Conservation (phyloP, 805 yeast species). For the Kluyveromyces wickerhamii region DNA sequence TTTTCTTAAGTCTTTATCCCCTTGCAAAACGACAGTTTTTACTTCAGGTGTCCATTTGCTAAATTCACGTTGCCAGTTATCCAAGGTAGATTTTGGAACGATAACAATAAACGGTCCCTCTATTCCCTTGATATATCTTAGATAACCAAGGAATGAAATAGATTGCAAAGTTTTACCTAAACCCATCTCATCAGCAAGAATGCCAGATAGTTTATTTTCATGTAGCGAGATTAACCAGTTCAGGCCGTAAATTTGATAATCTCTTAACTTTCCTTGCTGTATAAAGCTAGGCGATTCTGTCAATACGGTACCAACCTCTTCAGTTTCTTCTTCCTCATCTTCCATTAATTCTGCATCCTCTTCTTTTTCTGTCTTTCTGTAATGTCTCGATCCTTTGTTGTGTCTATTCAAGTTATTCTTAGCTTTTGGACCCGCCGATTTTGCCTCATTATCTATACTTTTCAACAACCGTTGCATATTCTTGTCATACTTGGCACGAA, state of each 20-base stretch:
- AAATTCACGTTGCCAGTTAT: conserved; percentile 95
- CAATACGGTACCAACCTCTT: conserved; percentile 52
- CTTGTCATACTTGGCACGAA: conserved; percentile 72
- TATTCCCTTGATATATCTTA: conserved; percentile 67
- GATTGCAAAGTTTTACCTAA: conserved; percentile 94
- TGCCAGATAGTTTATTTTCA: conserved; percentile 85
- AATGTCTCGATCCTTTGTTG: conserved; percentile 36
- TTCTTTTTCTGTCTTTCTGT: conserved; percentile 87
- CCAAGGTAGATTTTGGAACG: conserved; percentile 92
- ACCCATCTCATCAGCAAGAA: conserved; percentile 98
- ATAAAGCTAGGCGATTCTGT: conserved; percentile 80
- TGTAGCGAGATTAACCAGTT: conserved; percentile 89
- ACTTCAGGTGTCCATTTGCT: conserved; percentile 95
- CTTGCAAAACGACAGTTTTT: conserved; percentile 75
- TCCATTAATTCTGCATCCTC: conserved; percentile 88
- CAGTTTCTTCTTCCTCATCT: conserved; percentile 63
- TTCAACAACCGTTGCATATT: conserved; percentile 53
- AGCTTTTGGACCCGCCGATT: conserved; percentile 29
- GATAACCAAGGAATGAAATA: conserved; percentile 80
- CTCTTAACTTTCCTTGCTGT: conserved; percentile 65
- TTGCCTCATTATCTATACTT: conserved; percentile 44
- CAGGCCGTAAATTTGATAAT: conserved; percentile 89
- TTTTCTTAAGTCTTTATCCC: conserved; percentile 74
- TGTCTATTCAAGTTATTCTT: conserved; percentile 13
- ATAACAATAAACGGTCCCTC: conserved; percentile 88